Evolutionary conservation across 2,329 filamentous ascomycete genomes (phyloP).

Genomic region (Neofusicoccum sp.): DNA sequence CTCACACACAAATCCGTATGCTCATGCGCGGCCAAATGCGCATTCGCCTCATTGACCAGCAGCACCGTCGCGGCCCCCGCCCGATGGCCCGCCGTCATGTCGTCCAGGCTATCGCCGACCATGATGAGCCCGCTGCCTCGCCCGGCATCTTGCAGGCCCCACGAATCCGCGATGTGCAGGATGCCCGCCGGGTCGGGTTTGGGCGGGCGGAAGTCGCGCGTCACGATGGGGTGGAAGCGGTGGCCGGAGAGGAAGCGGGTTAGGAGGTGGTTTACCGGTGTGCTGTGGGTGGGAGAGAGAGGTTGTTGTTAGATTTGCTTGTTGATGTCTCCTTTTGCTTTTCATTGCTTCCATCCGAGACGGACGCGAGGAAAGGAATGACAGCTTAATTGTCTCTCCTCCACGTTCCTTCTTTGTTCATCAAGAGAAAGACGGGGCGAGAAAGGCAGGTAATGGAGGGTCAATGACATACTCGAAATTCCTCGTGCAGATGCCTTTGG

Average conservation of each 20-base stretch:
- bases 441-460: constrained; percentile 21
- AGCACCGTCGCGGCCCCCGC: constrained; percentile 91
- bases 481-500: constrained; percentile 86
- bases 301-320: not conserved
- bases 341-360: not conserved
- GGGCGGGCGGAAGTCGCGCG: constrained; percentile 75
- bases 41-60: constrained; percentile 79
- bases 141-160: constrained; percentile 51
- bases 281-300: too few relatives aligned
- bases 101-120: constrained; percentile 71
- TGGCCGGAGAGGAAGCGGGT: constrained; percentile 68
- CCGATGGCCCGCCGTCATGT: constrained; percentile 80
- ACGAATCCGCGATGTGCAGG: constrained; percentile 74
- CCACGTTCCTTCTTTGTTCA: too few relatives aligned
- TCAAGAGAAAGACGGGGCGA: not conserved
- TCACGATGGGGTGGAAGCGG: constrained; percentile 75
- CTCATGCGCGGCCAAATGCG: constrained; percentile 64
- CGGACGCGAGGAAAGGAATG: not conserved
- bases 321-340: too few relatives aligned
- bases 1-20: constrained; percentile 74
- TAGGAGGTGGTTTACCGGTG: constrained; percentile 72
- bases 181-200: constrained; percentile 90
- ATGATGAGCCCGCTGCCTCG: constrained; percentile 50
- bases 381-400: too few relatives aligned
- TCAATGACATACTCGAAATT: constrained; percentile 69